Evolutionary conservation across 345 rosid species (phyloP), one percentile per base, ranked within the genome.

Genomic region (Adansonia digitata): DNA sequence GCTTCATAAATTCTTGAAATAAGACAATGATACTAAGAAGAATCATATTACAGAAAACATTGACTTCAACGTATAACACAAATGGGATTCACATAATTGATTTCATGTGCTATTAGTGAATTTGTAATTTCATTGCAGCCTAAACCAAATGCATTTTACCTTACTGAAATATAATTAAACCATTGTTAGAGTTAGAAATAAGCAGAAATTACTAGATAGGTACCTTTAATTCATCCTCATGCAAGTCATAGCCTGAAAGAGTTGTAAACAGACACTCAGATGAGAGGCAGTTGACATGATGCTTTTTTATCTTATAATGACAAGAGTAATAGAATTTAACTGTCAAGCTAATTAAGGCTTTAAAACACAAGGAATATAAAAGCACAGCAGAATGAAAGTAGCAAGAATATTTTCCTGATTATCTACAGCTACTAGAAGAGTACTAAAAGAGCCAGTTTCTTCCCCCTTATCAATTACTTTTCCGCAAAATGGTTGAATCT

Each of bases 151-250:
- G 48, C 48, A 4, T 26, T 39, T 56, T 39, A 39, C 8, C 29
- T 18, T 18, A 37, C 27, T 10, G 69, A 40, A 64, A 39, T 39
- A 39, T 35, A 63, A 37, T 11, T n/a, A 17, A 34, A 34, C 2
- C 69, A 65, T 65, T 20, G 2, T 13, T 39, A 37, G 17, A 9
- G 7, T 40, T 65, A 12, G 2, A 24, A 37, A 74, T 35, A 18
- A 26, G 45, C 55, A 39, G 45, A 59, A 29, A 3, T 2, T 4
- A 73, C 4, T 53, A 46, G 49, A 12, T 55, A 18, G 20, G 74
- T 88, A 80, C 97, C 97, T 91, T 90, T 24, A 94, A 82, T 75
- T 92, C 96, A 65, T 94, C 97, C 81, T 94, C 96, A 76, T 88
- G 97, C 82, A 92, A 94, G 75, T 95, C 97, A 79, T 92, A 92